These are phyloP conservation scores for Elaeagnus macrophylla DNA, from an alignment of 306 rosid species.

Conservation along the genomic window DNA sequence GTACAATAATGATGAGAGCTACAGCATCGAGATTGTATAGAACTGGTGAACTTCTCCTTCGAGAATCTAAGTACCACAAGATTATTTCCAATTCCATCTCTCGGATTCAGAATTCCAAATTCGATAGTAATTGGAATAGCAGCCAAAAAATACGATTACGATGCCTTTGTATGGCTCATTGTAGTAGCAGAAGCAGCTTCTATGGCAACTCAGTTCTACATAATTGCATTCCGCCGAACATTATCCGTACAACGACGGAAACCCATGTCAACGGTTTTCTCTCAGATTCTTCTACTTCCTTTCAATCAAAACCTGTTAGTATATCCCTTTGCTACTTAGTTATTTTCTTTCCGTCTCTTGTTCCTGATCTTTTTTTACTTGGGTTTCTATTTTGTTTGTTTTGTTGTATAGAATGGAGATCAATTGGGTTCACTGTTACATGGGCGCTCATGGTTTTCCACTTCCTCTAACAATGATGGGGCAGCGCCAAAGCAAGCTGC, in stretches of 20 bases:
- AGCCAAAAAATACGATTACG: neutral
- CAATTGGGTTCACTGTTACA: conserved; percentile 20
- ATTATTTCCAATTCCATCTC: neutral
- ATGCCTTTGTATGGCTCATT: neutral
- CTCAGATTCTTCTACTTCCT: conserved; percentile 23
- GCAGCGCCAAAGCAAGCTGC: conserved; percentile 12
- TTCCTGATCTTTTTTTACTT: neutral
- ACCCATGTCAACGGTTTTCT: conserved; percentile 25
- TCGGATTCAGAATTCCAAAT: conserved; percentile 4
- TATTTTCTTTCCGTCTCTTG: neutral
- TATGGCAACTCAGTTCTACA: conserved; percentile 16
- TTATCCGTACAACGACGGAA: neutral
- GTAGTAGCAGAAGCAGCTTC: conserved; percentile 17
- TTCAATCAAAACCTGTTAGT: conserved; percentile 27
- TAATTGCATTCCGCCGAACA: neutral
- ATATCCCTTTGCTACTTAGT: neutral
- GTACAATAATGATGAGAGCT: conserved; percentile 23
- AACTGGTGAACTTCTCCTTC: conserved; percentile 23
- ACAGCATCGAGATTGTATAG: conserved; percentile 29
- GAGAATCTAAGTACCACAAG: neutral
- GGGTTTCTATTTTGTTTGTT: neutral
- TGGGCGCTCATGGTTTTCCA: conserved; percentile 27
- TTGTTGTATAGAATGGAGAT: neutral
- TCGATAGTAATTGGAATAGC: neutral
- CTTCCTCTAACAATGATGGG: conserved; percentile 20